Evolutionary conservation across 2,329 filamentous ascomycete genomes (phyloP).

Genomic region (Epichloe scottii): DNA sequence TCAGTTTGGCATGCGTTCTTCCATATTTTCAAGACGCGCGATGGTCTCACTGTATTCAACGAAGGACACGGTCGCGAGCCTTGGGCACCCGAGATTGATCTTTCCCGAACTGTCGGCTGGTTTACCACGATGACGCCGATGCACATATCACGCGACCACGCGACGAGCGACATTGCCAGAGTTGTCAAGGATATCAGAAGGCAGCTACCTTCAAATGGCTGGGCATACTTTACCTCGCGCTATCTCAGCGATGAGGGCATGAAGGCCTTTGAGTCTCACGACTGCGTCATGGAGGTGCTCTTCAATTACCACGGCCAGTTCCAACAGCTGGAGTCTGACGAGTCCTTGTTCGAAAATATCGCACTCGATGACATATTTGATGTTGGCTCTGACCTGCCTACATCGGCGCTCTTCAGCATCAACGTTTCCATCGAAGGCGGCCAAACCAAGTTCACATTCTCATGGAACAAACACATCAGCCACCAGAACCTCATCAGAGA

Average conservation of each 20-base stretch:
- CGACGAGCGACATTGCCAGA: background rate
- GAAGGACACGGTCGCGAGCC: constrained; percentile 17
- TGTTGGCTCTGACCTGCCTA: constrained; percentile 1
- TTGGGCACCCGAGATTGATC: constrained; percentile 16
- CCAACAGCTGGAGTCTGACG: constrained; percentile 9
- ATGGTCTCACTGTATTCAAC: constrained; percentile 17
- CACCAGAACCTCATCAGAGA: constrained; percentile 3
- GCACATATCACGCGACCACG: background rate
- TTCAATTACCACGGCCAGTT: constrained; percentile 7
- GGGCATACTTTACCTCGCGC: constrained; percentile 3
- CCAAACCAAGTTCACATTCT: constrained; percentile 2
- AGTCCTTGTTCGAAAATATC: constrained; percentile 8
- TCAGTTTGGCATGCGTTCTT: constrained; percentile 18
- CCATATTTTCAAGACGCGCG: constrained; percentile 14
- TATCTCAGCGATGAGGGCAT: constrained; percentile 1
- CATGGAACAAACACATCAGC: constrained; percentile 3
- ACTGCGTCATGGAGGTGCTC: constrained; percentile 2
- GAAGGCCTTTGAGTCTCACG: background rate
- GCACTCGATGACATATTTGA: background rate
- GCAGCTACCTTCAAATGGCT: constrained; percentile 1
- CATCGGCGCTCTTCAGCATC: constrained; percentile 1
- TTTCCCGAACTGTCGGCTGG: constrained; percentile 25
- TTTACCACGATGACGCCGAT: constrained; percentile 20
- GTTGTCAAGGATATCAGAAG: constrained; percentile 1
- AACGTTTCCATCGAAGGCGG: constrained; percentile 3